These are phyloP conservation scores for Colletotrichum magnum DNA, from an alignment of 2,329 filamentous ascomycete genomes.

Conservation along the genomic window DNA sequence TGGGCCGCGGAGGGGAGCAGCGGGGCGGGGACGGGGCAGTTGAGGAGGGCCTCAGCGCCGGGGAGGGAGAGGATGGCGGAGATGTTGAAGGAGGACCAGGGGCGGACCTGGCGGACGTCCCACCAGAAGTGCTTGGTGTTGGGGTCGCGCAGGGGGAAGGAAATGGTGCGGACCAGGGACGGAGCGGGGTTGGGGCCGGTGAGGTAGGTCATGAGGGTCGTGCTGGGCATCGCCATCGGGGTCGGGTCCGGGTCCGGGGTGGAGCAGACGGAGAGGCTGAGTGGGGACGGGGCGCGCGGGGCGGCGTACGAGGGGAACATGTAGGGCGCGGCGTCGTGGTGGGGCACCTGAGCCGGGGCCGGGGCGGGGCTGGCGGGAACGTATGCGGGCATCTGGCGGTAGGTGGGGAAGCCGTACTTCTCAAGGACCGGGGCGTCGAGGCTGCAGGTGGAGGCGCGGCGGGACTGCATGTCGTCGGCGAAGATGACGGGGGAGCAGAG, in stretches of 20 bases:
- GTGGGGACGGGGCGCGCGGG: conserved; percentile 62
- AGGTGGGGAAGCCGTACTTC: conserved; percentile 87
- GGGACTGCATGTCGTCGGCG: conserved; percentile 60
- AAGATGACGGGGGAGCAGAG: conserved; percentile 77
- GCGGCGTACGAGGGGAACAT: conserved; percentile 60
- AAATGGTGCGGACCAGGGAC: conserved; percentile 84
- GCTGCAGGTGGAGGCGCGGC: conserved; percentile 77
- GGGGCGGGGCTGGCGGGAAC: conserved; percentile 51
- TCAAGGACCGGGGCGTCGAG: conserved; percentile 76
- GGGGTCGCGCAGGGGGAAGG: conserved; percentile 75
- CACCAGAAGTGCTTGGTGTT: conserved; percentile 92
- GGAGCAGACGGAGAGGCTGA: conserved; percentile 52
- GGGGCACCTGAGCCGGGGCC: conserved; percentile 40
- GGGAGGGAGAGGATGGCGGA: conserved; percentile 80
- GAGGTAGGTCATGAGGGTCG: conserved; percentile 83
- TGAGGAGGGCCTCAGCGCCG: conserved; percentile 79
- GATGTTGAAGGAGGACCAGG: conserved; percentile 86
- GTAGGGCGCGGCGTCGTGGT: conserved; percentile 56
- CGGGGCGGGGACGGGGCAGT: conserved; percentile 74
- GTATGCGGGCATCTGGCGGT: conserved; percentile 79
- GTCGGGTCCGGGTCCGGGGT: conserved; percentile 58
- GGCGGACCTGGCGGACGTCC: conserved; percentile 89
- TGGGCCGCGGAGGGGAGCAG: conserved; percentile 72
- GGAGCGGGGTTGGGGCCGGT: conserved; percentile 85
- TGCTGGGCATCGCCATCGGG: conserved; percentile 67